Conservation (phyloP, 495 filamentous ascomycete genomes). For the Parathielavia hyrcaniae region DNA sequence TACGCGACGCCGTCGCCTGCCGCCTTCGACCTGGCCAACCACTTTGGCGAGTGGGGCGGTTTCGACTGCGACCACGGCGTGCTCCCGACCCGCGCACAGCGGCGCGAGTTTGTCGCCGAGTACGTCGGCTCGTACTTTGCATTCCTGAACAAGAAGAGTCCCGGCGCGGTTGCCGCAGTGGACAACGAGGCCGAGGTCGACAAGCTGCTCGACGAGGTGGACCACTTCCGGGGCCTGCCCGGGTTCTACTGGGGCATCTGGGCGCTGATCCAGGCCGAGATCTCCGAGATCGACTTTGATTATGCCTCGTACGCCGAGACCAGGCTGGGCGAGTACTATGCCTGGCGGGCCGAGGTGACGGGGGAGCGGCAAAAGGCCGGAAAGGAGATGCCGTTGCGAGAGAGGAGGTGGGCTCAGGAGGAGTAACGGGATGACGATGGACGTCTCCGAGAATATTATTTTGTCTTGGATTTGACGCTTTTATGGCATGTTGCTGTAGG, state of each 20-base stretch:
- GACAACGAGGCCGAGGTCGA: constrained; percentile 54
- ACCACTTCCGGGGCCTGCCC: constrained; percentile 80
- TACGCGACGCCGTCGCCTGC: constrained; percentile 90
- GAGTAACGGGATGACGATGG: constrained; percentile 17
- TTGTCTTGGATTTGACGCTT: background rate
- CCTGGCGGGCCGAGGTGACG: constrained; percentile 73
- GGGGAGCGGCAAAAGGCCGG: constrained; percentile 52
- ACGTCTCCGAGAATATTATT: background rate
- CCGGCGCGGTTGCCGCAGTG: constrained; percentile 37
- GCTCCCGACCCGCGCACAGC: constrained; percentile 71
- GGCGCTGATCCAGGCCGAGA: constrained; percentile 92
- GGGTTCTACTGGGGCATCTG: constrained; percentile 91
- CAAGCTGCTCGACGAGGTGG: constrained; percentile 68
- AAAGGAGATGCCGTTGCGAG: constrained; percentile 63
- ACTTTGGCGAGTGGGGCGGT: constrained; percentile 97
- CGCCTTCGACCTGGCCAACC: constrained; percentile 98
- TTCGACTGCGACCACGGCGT: constrained; percentile 88
- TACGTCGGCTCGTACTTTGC: constrained; percentile 63
- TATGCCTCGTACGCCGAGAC: constrained; percentile 87
- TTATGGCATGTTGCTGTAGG: background rate
- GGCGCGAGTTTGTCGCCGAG: constrained; percentile 73
- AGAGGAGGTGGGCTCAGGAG: constrained; percentile 75
- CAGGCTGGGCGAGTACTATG: constrained; percentile 87
- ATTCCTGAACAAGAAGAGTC: constrained; percentile 13
- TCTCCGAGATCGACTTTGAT: constrained; percentile 95